These are phyloP conservation scores for Astragalus membranaceus DNA, from an alignment of 306 rosid species.

Conservation along the genomic window DNA sequence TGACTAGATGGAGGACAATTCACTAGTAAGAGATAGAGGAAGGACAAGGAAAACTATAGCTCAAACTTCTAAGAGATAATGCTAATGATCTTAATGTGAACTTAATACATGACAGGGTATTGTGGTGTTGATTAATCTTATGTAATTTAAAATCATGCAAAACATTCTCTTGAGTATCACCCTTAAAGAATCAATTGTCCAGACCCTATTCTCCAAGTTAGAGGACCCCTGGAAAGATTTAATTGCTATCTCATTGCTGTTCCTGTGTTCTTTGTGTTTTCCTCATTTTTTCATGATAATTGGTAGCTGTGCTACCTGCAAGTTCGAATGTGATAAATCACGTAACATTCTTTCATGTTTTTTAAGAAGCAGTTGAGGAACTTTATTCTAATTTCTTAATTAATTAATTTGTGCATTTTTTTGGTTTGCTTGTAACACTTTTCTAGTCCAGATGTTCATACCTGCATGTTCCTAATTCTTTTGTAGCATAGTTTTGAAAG, in stretches of 20 bases:
- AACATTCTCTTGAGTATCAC: background rate
- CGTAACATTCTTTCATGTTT: background rate
- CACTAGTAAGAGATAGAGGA: background rate
- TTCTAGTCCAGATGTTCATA: slow-evolving; percentile 27
- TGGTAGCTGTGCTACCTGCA: background rate
- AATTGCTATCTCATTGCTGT: background rate
- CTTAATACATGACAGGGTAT: background rate
- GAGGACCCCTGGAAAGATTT: slow-evolving; percentile 7
- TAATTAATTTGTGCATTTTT: background rate
- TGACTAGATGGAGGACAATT: background rate
- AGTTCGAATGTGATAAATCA: slow-evolving; percentile 14
- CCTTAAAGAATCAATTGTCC: slow-evolving; percentile 5
- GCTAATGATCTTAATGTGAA: background rate
- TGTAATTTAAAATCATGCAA: slow-evolving; percentile 1
- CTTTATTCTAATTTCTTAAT: background rate
- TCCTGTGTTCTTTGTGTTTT: background rate
- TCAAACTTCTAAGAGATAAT: background rate
- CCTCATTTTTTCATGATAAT: slow-evolving; percentile 11
- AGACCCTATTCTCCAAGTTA: slow-evolving; percentile 1
- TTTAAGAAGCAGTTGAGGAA: background rate
- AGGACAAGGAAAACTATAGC: background rate
- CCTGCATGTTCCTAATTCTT: slow-evolving; percentile 20
- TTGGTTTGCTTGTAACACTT: background rate
- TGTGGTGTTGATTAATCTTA: background rate
- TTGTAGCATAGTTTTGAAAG: slow-evolving; percentile 79